These are phyloP conservation scores for Acanthamoeba lenticulata DNA, from an alignment of 208 protist species.

Conservation along the genomic window DNA sequence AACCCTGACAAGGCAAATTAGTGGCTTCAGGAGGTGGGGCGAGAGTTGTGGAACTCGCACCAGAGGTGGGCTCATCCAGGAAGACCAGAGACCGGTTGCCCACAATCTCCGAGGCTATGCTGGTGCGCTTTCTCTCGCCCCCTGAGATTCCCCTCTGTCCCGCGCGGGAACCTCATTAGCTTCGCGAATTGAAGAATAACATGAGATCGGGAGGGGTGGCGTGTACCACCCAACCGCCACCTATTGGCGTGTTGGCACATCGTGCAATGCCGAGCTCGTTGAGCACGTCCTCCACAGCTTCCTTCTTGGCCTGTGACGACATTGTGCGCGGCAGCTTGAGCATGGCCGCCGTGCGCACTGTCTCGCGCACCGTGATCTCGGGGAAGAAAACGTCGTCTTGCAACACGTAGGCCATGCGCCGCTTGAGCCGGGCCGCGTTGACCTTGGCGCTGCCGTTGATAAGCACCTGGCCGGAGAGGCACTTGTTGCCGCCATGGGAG, in stretches of 20 bases:
- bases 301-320: background rate
- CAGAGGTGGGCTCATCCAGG: slow-evolving; percentile 77
- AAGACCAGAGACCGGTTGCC: slow-evolving; percentile 74
- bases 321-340: slow-evolving; percentile 53
- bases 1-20: slow-evolving; percentile 73
- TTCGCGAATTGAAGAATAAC: background rate
- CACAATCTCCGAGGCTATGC: slow-evolving; percentile 80
- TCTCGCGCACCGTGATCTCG: slow-evolving; percentile 69
- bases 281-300: background rate
- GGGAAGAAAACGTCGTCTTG: slow-evolving; percentile 75
- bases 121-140: slow-evolving; percentile 80
- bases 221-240: background rate
- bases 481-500: background rate
- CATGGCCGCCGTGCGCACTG: slow-evolving; percentile 60
- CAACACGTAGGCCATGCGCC: slow-evolving; percentile 65
- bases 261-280: slow-evolving; percentile 22
- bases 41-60: background rate
- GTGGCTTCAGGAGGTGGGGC: background rate
- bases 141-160: slow-evolving; percentile 62
- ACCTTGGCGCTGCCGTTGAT: background rate
- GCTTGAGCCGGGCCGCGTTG: background rate
- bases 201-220: background rate
- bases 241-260: slow-evolving; percentile 33
- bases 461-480: slow-evolving; percentile 51
- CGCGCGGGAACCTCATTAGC: too few relatives aligned